Percentiles rank a stretch among this genome's conserved stretches.
phyloP scores from a whole-genome alignment of 768 basidiomycete genomes.

The Sarcodon aspratus region DNA sequence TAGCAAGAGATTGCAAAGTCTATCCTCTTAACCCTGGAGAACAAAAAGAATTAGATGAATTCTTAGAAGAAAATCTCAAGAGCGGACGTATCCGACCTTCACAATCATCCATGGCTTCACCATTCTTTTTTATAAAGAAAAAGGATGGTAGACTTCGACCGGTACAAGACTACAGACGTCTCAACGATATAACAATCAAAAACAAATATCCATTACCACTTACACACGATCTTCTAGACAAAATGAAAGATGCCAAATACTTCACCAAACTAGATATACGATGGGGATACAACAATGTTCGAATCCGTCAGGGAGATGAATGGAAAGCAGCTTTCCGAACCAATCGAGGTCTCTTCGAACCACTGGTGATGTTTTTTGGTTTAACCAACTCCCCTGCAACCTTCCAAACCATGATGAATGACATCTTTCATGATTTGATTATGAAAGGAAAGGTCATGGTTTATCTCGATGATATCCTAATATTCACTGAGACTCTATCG shows the following conservation, averaged over 20 bases:
- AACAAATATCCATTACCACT: constrained; percentile 21
- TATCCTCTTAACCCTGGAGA: constrained; percentile 9
- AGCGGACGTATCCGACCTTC: constrained; percentile 11
- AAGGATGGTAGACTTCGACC: constrained; percentile 15
- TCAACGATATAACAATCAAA: constrained; percentile 24
- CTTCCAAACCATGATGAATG: constrained; percentile 24
- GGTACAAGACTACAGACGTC: constrained; percentile 15
- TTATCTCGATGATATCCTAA: constrained; percentile 31
- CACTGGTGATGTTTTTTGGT: constrained; percentile 27
- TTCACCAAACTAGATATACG: constrained; percentile 19
- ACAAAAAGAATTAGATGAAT: constrained; percentile 6
- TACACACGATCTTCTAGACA: constrained; percentile 16
- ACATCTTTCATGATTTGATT: constrained; percentile 21
- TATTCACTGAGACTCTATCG: constrained; percentile 7
- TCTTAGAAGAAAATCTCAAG: constrained; percentile 11
- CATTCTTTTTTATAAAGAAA: constrained; percentile 19
- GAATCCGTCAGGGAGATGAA: constrained; percentile 28
- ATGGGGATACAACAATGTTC: constrained; percentile 20
- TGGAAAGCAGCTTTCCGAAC: constrained; percentile 30
- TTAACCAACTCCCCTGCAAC: constrained; percentile 24
- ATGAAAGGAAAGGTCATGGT: constrained; percentile 22
- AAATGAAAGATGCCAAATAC: constrained; percentile 9
- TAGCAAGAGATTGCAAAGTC: constrained; percentile 4
- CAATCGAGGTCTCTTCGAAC: constrained; percentile 25
- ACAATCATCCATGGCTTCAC: constrained; percentile 10